Evolutionary conservation across 2,329 filamentous ascomycete genomes (phyloP), one percentile per base, ranked within the genome.

Genomic region (Alternaria sp.): DNA sequence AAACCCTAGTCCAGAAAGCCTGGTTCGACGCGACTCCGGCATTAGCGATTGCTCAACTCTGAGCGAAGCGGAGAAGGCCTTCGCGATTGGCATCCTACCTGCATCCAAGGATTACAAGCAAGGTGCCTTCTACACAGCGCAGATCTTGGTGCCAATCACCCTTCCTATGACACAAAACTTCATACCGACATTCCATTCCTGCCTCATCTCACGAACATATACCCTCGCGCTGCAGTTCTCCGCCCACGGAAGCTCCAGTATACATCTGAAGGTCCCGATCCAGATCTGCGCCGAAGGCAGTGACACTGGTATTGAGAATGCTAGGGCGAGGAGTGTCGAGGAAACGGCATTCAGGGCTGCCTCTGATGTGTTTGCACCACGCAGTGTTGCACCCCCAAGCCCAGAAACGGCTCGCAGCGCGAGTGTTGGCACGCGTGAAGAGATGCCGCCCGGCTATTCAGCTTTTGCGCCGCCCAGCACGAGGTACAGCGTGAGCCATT

Each of bases 101-200:
- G 69, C 80, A 3, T 80, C 80, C 55, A 74, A 75, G 8, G 73
- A 73, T 44, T 87, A 85, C 74, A 77, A 80, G 2, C 82, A 82
- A 23, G 76, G 78, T 6, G 73, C 74, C 15, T 89, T 86, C 78
- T 92, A 90, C 78, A 89, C 87, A 3, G 84, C 89, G 7, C 82
- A 82, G n/a, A 80, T 92, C 36, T 74, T 90, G 2, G 86, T 91
- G 2, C 90, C 90, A 0, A 81, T 92, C 70, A 84, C 85, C 1
- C 83, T 91, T 0, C 89, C 90, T 1, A 71, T 74, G n/a, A 81
- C 81, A 65, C 90, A 89, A 69, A 81, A 84, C 25, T 90, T 90
- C 74, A 80, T 90, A 19, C 90, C 90, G 2, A 90, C 89, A 3
- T 93, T 92, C 80, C 88, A 91, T 80, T 85, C 86, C 43, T 93